Evolutionary conservation across 1,139 yeast species (phyloP), one percentile per base, ranked within the genome.

Genomic region (Candida tropicalis): DNA sequence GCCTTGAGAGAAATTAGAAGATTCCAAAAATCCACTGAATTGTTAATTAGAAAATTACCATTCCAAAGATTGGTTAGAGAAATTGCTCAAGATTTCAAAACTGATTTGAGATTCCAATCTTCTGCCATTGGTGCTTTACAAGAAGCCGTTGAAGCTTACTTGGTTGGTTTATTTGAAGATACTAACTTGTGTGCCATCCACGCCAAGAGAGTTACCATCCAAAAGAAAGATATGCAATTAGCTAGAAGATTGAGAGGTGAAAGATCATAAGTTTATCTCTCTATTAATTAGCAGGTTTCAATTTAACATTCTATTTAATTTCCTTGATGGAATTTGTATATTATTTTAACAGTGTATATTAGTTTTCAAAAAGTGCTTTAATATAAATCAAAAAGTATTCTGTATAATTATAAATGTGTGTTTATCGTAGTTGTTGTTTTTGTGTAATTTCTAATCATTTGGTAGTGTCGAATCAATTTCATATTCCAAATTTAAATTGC

Each of bases 171-270:
- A 63, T 87, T 87, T 60, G 96, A 91, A 81, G 98, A 90, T 79
- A 91, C 97, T 61, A 91, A 91, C 84, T 83, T 91, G 79, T 93
- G 97, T 78, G 97, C 98, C 62, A 89, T 93, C 65, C 98, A 91
- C 81, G 98, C 98, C 68, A 91, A 91, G 91, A 88, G 98, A 82
- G 97, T 91, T 66, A 91, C 98, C 58, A 91, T 91, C 75, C 97
- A 91, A 81, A 93, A 91, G 95, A 91, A 91, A 85, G 98, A 91
- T 74, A 90, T 91, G 73, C 96, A 90, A 77, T 86, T 91, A 70
- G 98, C 98, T 59, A 90, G 98, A 83, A 93, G 98, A 85, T 86
- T 91, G 72, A 90, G 98, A 81, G 98, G 98, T 73, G 98, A 85
- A 78, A 84, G 93, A 82, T 79, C 88, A 60, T 83, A 79, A 56